phyloP scores from a whole-genome alignment of 441 rosid species.

The Eutrema salsugineum region DNA sequence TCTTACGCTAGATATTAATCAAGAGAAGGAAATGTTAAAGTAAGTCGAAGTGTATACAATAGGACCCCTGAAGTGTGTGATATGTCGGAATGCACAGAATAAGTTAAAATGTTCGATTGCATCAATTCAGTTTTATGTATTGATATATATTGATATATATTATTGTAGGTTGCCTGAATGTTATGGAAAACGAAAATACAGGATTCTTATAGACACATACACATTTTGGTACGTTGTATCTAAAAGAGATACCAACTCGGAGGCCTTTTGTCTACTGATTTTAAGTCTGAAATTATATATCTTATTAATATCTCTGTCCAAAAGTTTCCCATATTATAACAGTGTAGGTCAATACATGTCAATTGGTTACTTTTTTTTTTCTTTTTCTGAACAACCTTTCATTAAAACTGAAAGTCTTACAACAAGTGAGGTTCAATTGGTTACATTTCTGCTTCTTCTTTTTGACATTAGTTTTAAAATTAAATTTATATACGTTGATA shows the following conservation, averaged over 20 bases:
- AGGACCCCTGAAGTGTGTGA: slow-evolving; percentile 8
- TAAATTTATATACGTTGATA: not conserved
- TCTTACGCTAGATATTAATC: not conserved
- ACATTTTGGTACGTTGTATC: not conserved
- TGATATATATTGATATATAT: not conserved
- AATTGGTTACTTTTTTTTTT: no score
- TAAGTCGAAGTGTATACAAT: not conserved
- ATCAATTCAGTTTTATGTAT: not conserved
- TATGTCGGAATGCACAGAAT: slow-evolving; percentile 15
- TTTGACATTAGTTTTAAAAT: not conserved
- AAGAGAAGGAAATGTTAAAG: slow-evolving; percentile 6
- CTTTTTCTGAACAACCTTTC: no score
- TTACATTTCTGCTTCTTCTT: no score
- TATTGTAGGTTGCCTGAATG: not conserved
- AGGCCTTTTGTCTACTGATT: not conserved
- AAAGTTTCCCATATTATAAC: not conserved
- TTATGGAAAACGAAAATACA: not conserved
- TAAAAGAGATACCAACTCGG: not conserved
- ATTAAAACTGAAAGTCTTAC: no score
- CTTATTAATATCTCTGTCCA: not conserved
- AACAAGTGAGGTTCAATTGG: no score
- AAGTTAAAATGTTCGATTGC: slow-evolving; percentile 4
- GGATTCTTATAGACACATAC: not conserved
- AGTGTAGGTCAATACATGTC: not conserved
- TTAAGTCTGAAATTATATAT: not conserved